Evolutionary conservation across 192 early-diverging fungal genomes (phyloP).

Genomic region (Backusella liffmaniae): DNA sequence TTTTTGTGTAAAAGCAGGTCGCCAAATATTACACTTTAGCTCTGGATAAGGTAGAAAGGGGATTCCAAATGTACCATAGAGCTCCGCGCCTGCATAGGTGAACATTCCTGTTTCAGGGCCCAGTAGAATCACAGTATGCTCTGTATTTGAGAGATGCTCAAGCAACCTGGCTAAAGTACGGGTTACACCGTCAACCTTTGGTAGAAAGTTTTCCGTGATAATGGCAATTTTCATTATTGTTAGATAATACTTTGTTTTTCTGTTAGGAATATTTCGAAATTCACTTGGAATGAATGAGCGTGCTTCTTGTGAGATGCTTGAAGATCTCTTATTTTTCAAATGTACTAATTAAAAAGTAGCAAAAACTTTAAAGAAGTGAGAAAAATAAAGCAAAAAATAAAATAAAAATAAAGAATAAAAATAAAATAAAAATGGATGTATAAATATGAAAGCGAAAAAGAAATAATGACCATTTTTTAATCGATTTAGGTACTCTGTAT

Average conservation of each 20-base stretch:
- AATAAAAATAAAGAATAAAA: not conserved
- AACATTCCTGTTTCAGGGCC: conserved; percentile 33
- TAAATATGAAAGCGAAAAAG: not conserved
- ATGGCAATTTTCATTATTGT: conserved; percentile 32
- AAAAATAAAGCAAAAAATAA: not conserved
- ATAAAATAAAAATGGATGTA: not conserved
- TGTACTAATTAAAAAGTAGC: not conserved
- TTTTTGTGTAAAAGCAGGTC: conserved; percentile 26
- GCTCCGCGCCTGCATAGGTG: conserved; percentile 23
- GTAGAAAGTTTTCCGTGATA: conserved; percentile 38
- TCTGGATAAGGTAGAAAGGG: conserved; percentile 35
- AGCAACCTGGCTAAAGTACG: conserved; percentile 28
- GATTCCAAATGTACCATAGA: conserved; percentile 32
- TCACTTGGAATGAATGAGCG: not conserved
- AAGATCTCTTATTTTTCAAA: not conserved
- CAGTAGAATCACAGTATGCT: conserved; percentile 30
- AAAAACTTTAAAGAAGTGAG: not conserved
- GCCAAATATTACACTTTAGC: conserved; percentile 35
- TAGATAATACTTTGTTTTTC: not conserved
- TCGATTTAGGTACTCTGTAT: not conserved
- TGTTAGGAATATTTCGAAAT: not conserved
- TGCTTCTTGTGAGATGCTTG: not conserved
- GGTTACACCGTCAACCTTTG: conserved; percentile 39
- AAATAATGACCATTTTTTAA: conserved; percentile 4
- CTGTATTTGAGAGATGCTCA: conserved; percentile 29